These are phyloP conservation scores for Fomitopsis serialis DNA, from an alignment of 768 basidiomycete genomes.

Conservation along the genomic window DNA sequence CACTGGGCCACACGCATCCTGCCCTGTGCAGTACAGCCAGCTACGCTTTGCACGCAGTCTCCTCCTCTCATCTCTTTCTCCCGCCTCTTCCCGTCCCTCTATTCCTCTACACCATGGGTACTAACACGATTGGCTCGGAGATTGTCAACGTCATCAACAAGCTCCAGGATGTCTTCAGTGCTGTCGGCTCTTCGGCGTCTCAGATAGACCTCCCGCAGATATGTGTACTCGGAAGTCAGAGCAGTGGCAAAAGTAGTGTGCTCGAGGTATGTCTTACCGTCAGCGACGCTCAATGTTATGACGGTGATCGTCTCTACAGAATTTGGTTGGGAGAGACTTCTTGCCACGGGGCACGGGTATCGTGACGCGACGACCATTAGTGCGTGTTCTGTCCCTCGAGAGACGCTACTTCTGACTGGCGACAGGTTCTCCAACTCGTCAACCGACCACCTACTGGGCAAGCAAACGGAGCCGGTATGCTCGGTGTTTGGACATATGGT, in stretches of 20 bases:
- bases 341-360: slow-evolving; percentile 98
- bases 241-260: slow-evolving; percentile 91
- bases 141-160: slow-evolving; percentile 82
- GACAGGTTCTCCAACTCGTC: slow-evolving; percentile 89
- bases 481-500: slow-evolving; percentile 4
- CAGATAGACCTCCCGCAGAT: slow-evolving; percentile 90
- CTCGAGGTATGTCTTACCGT: slow-evolving; percentile 51
- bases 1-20: neutral
- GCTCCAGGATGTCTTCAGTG: slow-evolving; percentile 85
- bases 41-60: slow-evolving; percentile 1
- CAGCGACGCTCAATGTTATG: too few species aligned
- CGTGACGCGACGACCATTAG: slow-evolving; percentile 94
- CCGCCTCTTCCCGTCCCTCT: neutral
- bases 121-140: slow-evolving; percentile 71
- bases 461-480: slow-evolving; percentile 41
- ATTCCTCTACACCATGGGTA: slow-evolving; percentile 21
- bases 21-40: neutral
- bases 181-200: slow-evolving; percentile 72
- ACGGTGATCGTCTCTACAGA: slow-evolving; percentile 52
- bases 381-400: slow-evolving; percentile 31
- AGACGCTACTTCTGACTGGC: neutral
- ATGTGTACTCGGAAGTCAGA: slow-evolving; percentile 87
- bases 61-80: slow-evolving; percentile 2
- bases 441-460: slow-evolving; percentile 60
- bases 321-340: slow-evolving; percentile 98